Evolutionary conservation across 2,329 filamentous ascomycete genomes (phyloP).

Genomic region (Calonectria pseudoturangicola): DNA sequence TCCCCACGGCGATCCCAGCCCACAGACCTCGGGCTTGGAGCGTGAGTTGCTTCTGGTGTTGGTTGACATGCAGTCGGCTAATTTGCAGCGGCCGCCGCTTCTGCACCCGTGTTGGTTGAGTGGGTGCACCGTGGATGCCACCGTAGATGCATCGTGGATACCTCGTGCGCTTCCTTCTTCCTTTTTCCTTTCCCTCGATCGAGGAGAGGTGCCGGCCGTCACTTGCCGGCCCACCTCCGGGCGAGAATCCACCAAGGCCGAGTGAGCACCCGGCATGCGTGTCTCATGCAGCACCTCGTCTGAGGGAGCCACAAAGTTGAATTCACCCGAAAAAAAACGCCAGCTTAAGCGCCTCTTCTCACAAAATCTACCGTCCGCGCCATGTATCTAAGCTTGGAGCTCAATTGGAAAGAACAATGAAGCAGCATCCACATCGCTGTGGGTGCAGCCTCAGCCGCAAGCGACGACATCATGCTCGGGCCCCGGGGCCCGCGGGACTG

Average conservation of each 20-base stretch:
- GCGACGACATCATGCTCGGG: neutral
- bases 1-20: neutral
- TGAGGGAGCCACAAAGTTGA: neutral
- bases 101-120: neutral
- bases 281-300: neutral
- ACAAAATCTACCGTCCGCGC: neutral
- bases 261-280: neutral
- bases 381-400: neutral
- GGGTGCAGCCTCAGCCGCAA: constrained; percentile 10
- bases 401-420: no score
- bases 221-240: constrained; percentile 8
- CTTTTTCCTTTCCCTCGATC: constrained; percentile 13
- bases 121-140: neutral
- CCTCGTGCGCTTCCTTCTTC: neutral
- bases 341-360: neutral
- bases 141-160: neutral
- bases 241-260: neutral
- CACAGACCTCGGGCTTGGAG: neutral
- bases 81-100: constrained; percentile 3
- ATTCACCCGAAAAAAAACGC: neutral
- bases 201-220: constrained; percentile 7
- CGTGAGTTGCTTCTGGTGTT: neutral
- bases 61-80: constrained; percentile 10
- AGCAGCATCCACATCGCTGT: neutral
- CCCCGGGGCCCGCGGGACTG: neutral